Base-by-base conservation (phyloP, 2,329 filamentous ascomycete species). In the Dryadomyces sulphureus region DNA sequence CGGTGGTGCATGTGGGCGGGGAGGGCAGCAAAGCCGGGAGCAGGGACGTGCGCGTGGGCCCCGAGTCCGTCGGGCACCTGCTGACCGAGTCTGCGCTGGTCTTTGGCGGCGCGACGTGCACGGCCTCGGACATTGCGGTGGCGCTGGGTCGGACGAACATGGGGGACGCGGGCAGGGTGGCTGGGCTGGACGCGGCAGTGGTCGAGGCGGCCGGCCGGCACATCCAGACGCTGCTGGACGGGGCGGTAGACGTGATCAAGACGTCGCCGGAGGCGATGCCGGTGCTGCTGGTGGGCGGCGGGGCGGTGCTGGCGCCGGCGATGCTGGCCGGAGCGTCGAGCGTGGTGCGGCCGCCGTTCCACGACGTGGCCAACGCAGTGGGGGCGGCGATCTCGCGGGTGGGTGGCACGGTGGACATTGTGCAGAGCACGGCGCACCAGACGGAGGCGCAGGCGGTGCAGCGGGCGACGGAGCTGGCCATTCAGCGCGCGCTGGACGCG, bases 361-460 rank as follows among this genome's bases (percentile, higher is more conserved):
- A 73, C 5, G 70, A 68, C 4, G 73, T 80, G 2, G 77, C 77
- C 6, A 81, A 81, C 54, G 77, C 77, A 0, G 75, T 81, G 8
- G 77, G 77, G 1, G 77, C 77, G 8, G 77, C 77, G 1, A 77
- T 75, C 48, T 73, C 75, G 2, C 62, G 72, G 38, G 73, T 80
- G 2, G 76, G 70, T 48, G 68, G 70, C 1, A 65, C 70, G 0
- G 62, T 72, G 7, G 71, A 74, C 49, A 67, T 65, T 0, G 64
- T 73, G 19, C 67, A 67, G 47, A 57, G 1, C 61, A 61, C 50
- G 57, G 63, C 7, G 58, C 57, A 0, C 50, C 60, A 22, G 56
- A 65, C 38, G 52, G 65, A 0, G 52, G 66, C 1, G 58, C 64
- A 8, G 62, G 57, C 63, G 36, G 60, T 67, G 3, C 59, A 63